A percentile compares a stretch with the other conserved stretches of the same genome.
Conservation (phyloP, 257 asterid genomes). For the Ballota nigra region DNA sequence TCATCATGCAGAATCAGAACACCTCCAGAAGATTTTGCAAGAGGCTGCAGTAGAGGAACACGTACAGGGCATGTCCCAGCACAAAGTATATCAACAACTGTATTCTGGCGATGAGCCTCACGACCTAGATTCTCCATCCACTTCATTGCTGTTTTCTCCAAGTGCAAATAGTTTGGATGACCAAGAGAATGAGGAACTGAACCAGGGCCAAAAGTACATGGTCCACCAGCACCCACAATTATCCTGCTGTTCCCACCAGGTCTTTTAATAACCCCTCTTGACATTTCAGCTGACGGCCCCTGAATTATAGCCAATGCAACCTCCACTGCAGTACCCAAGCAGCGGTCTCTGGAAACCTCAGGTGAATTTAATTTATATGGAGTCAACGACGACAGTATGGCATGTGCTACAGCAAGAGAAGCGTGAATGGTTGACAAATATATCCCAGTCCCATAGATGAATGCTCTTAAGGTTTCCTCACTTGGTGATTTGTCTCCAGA, state of each 20-base stretch:
- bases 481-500: slow-evolving; percentile 72
- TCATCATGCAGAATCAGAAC: slow-evolving; percentile 84
- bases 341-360: slow-evolving; percentile 88
- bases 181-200: slow-evolving; percentile 76
- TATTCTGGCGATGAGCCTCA: slow-evolving; percentile 62
- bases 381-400: slow-evolving; percentile 76
- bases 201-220: slow-evolving; percentile 89
- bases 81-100: slow-evolving; percentile 77
- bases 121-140: slow-evolving; percentile 87
- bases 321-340: slow-evolving; percentile 91
- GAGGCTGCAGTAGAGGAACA: slow-evolving; percentile 76
- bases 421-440: slow-evolving; percentile 84
- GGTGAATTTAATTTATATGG: slow-evolving; percentile 67
- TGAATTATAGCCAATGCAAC: slow-evolving; percentile 85
- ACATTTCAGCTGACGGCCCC: slow-evolving; percentile 91
- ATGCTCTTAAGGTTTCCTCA: slow-evolving; percentile 76
- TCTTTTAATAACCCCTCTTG: slow-evolving; percentile 77
- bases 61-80: slow-evolving; percentile 97
- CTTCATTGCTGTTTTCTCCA: slow-evolving; percentile 75
- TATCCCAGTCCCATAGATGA: slow-evolving; percentile 88
- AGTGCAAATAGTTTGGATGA: slow-evolving; percentile 80
- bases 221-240: slow-evolving; percentile 91
- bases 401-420: slow-evolving; percentile 82
- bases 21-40: slow-evolving; percentile 91
- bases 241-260: slow-evolving; percentile 92